A percentile compares a stretch with the other conserved stretches of the same genome.
These are phyloP conservation scores for Periconia digitata DNA, from an alignment of 2,329 filamentous ascomycete genomes.

Conservation along the genomic window DNA sequence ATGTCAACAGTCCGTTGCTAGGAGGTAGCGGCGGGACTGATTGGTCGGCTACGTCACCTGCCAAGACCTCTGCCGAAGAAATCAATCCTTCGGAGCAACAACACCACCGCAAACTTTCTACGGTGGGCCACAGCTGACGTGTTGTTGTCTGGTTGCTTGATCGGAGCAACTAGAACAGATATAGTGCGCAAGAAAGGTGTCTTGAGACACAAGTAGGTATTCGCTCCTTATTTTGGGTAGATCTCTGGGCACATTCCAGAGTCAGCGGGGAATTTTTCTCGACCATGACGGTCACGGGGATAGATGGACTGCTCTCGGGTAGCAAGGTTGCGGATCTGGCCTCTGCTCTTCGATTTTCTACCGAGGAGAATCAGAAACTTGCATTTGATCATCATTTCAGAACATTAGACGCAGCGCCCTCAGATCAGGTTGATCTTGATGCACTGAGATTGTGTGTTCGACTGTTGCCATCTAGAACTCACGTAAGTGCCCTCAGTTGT, in stretches of 20 bases:
- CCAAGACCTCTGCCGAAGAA: constrained; percentile 24
- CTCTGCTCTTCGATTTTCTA: constrained; percentile 23
- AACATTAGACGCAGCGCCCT: constrained; percentile 15
- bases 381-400: constrained; percentile 27
- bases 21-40: constrained; percentile 15
- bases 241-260: constrained; percentile 20
- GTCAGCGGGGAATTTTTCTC: neutral
- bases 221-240: constrained; percentile 12
- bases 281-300: neutral
- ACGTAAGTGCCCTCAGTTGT: neutral
- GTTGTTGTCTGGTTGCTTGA: constrained; percentile 14
- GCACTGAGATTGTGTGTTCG: constrained; percentile 23
- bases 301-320: constrained; percentile 1
- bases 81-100: constrained; percentile 6
- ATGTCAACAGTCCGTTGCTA: constrained; percentile 34
- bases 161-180: neutral
- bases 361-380: constrained; percentile 17
- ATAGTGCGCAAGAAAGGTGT: neutral
- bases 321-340: constrained; percentile 12
- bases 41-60: constrained; percentile 27
- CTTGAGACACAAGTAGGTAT: constrained; percentile 1
- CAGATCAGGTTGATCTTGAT: constrained; percentile 19
- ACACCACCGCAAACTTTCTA: neutral
- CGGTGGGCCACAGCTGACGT: constrained; percentile 8
- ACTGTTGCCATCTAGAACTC: constrained; percentile 12